Evolutionary conservation across 768 basidiomycete genomes (phyloP), one percentile per base, ranked within the genome.

Genomic region (Tylopilus balloui): DNA sequence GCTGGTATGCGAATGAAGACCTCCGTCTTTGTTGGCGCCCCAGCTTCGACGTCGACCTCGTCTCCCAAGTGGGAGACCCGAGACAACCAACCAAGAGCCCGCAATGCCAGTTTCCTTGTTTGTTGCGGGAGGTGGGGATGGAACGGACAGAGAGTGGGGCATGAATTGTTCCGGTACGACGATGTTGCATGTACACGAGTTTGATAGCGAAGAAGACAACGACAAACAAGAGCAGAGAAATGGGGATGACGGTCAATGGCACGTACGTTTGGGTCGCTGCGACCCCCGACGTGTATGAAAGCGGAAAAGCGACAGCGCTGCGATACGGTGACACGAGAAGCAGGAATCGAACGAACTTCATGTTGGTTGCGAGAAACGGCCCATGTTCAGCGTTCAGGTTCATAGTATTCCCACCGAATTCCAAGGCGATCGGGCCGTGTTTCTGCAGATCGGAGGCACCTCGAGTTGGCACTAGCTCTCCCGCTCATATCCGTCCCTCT

Each of bases 31-130:
- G 53, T 20, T 23, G 41, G n/a, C 40, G 47, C 21, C 53, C 43
- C 37, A 63, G 27, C 14, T 45, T 54, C 14, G 61, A 53, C n/a
- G 45, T 46, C 32, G 58, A 38, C 12, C 25, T 45, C 2, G 61
- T 63, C 48, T 67, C 66, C 65, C 67, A 69, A n/a, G 50, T 15
- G 24, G 66, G 66, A 12, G 67, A 69, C 24, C 66, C 66, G 13
- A 67, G 53, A 42, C 54, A 69, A 7, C 66, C 67, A 12, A 67
- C 54, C 38, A 63, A 35, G 23, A 69, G 28, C 2, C 55, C 61
- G 6, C 53, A 45, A 13, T 43, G 34, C 11, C 41, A 37, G 44
- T 39, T 25, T 23, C 19, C 44, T 23, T 5, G 25, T 11, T 63
- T 54, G 34, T 39, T 28, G 4, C 17, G 25, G 5, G 17, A 19